Conservation (phyloP, 2,329 filamentous ascomycete genomes). For the Fusarium proliferatum region DNA sequence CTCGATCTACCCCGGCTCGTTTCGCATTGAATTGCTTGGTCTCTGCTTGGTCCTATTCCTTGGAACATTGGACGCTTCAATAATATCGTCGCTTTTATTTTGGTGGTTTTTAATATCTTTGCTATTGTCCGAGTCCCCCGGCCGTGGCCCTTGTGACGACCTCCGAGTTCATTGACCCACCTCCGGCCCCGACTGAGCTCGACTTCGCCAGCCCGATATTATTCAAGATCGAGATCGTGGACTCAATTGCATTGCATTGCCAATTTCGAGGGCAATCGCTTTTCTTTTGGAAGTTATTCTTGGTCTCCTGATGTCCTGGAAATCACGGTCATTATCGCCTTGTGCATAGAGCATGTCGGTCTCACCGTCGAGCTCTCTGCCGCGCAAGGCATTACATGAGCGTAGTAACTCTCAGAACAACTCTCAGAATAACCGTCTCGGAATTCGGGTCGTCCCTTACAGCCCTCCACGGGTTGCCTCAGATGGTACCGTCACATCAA, state of each 20-base stretch:
- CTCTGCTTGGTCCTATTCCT: constrained; percentile 7
- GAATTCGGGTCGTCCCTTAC: constrained; percentile 55
- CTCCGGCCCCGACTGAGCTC: constrained; percentile 23
- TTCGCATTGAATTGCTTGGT: constrained; percentile 20
- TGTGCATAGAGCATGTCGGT: constrained; percentile 50
- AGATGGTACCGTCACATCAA: constrained; percentile 44
- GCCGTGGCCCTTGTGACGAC: constrained; percentile 15
- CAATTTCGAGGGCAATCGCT: constrained; percentile 17
- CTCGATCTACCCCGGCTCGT: constrained; percentile 25
- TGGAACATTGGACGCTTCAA: constrained; percentile 21
- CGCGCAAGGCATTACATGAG: constrained; percentile 46
- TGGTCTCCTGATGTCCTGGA: constrained; percentile 37
- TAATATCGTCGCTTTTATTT: constrained; percentile 21
- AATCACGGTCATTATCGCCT: constrained; percentile 32
- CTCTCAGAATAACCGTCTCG: constrained; percentile 46
- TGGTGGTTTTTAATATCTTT: constrained; percentile 27
- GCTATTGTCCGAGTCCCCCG: constrained; percentile 22
- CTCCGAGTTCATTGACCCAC: constrained; percentile 33
- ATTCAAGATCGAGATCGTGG: constrained; percentile 1
- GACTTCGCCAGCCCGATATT: constrained; percentile 11
- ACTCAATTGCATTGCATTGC: constrained; percentile 18
- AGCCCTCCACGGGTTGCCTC: constrained; percentile 52
- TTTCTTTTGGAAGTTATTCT: background rate
- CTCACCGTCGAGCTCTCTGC: constrained; percentile 46
- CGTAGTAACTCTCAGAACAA: constrained; percentile 46